Percentiles rank a stretch among this genome's conserved stretches.
These are phyloP conservation scores for Raffaelea albimanens DNA, from an alignment of 2,329 filamentous ascomycete genomes.

Conservation along the genomic window DNA sequence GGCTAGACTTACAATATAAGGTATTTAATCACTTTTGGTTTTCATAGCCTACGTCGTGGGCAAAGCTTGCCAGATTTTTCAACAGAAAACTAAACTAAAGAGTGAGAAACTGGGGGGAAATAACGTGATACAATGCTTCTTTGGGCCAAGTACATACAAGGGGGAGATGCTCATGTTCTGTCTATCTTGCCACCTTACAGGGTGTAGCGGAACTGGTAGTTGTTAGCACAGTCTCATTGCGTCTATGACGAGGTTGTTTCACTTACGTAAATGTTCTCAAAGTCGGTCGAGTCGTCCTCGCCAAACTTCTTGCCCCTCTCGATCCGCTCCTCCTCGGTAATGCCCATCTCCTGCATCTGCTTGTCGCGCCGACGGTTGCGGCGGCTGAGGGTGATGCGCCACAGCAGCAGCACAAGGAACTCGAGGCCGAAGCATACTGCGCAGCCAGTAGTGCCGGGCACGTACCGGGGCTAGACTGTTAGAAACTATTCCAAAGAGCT, in stretches of 20 bases:
- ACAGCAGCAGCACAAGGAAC: conserved; percentile 26
- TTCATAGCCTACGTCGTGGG: too few relatives aligned
- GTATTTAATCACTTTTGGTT: too few relatives aligned
- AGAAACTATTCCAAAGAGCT: not conserved
- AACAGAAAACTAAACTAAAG: too few relatives aligned
- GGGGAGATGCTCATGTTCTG: too few relatives aligned
- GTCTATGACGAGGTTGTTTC: not conserved
- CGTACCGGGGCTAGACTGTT: conserved; percentile 26
- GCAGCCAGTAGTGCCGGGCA: conserved; percentile 30
- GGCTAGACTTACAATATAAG: too few relatives aligned
- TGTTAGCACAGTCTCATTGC: not conserved
- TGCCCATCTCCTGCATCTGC: conserved; percentile 18
- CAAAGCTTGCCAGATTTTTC: too few relatives aligned
- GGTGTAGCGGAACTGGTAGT: not conserved
- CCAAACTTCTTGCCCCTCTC: conserved; percentile 22
- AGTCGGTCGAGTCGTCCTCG: conserved; percentile 27
- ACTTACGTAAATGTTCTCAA: conserved; percentile 25
- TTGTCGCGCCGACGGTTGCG: conserved; percentile 27
- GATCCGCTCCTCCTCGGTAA: conserved; percentile 24
- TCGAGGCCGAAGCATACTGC: conserved; percentile 27
- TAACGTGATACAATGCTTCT: too few relatives aligned
- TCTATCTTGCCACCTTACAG: not conserved
- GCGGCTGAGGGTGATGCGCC: conserved; percentile 29
- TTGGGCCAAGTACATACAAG: too few relatives aligned
- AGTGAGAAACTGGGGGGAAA: too few relatives aligned